phyloP scores from a whole-genome alignment of 257 asterid species.

The Salvia hispanica region DNA sequence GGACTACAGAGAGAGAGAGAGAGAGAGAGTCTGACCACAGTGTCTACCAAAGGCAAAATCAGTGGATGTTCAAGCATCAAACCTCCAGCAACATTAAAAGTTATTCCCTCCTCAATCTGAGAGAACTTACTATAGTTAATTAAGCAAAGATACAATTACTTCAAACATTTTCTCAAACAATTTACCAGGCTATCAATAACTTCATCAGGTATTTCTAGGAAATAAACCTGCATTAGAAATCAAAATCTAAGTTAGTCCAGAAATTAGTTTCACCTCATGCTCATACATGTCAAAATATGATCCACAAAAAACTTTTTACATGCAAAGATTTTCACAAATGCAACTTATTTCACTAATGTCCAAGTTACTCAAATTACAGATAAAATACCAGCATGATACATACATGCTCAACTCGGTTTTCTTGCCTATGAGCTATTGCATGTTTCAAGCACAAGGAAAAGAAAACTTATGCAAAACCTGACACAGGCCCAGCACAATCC shows the following conservation, averaged over 20 bases:
- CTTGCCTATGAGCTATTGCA: neutral
- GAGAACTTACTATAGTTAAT: constrained; percentile 24
- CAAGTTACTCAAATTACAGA: neutral
- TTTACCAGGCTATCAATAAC: constrained; percentile 73
- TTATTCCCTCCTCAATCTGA: constrained; percentile 78
- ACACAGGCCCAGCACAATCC: no score
- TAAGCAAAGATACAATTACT: constrained; percentile 21
- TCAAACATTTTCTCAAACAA: neutral
- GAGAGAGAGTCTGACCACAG: constrained; percentile 58
- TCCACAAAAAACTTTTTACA: neutral
- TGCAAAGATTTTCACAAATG: neutral
- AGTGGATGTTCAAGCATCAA: constrained; percentile 94
- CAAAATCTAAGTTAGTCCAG: constrained; percentile 15
- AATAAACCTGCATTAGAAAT: constrained; percentile 66
- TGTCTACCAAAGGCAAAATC: constrained; percentile 73
- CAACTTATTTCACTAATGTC: neutral
- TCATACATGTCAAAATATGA: constrained; percentile 3
- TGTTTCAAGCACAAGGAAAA: constrained; percentile 2
- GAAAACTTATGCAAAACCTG: neutral
- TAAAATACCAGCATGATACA: neutral
- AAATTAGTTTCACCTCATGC: neutral
- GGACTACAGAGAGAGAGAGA: neutral
- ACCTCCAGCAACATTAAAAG: constrained; percentile 84
- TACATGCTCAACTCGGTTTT: neutral
- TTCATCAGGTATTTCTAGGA: constrained; percentile 81